Evolutionary conservation across 2,329 filamentous ascomycete genomes (phyloP), one percentile per base, ranked within the genome.

Genomic region (Aspergillus pseudoterreus): DNA sequence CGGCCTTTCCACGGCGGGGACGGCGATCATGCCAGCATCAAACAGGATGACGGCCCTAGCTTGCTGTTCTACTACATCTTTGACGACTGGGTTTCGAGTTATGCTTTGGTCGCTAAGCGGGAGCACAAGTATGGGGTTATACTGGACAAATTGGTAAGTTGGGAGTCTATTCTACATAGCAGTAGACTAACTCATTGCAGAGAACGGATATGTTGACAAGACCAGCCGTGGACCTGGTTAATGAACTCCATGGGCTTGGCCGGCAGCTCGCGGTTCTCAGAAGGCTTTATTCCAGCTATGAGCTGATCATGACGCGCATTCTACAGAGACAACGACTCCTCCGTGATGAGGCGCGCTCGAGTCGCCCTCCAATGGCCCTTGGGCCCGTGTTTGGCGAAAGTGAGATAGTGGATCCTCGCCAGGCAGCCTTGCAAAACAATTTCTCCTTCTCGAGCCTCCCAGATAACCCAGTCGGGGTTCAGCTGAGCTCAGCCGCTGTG

Each of bases 1-100:
- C 64, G 76, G 47, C 66, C 71, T 53, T 66, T 70, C 45, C 62
- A 61, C 39, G 60, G 66, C 51, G 45, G 59, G 43, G 55, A 62
- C 43, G 59, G 64, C 19, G 61, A 70, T 35, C 59, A 67, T 53
- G 62, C 72, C 6, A 75, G 57, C 45, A 71, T 70, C 47, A 67
- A 67, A 24, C 65, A 68, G 41, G 66, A 77, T 2, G 82, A 85
- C 55, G 77, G 79, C 0, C 78, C 83, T 0, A 82, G 82, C 30
- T 61, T 86, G n/a, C 70, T 86, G 2, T 83, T 86, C 63, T 86
- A 85, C 61, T 86, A 85, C 63, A 74, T 86, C 2, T 86, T 86
- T 59, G 83, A 86, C 62, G 84, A 86, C 62, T 86, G 83, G 83
- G 77, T 80, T 46, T 82, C 82, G 10, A 83, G 79, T 47, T 85